These are phyloP conservation scores for Pisolithus microcarpus DNA, from an alignment of 768 basidiomycete genomes.

Conservation along the genomic window DNA sequence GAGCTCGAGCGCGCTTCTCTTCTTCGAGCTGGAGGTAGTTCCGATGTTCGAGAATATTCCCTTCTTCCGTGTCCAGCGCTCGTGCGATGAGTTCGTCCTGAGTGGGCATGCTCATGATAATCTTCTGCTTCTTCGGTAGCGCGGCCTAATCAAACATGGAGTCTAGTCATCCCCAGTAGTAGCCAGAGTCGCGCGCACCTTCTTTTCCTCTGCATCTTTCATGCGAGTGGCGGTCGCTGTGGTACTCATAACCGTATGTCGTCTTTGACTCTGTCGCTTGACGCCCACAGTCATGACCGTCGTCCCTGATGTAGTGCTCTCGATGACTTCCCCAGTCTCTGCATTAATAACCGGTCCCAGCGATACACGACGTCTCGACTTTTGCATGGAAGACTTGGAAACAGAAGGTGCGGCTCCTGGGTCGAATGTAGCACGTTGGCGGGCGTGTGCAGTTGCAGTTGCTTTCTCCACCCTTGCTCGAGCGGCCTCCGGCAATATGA, in stretches of 20 bases:
- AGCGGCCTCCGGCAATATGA: slow-evolving; percentile 35
- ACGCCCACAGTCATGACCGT: not conserved
- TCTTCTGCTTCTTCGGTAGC: slow-evolving; percentile 53
- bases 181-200: slow-evolving; percentile 31
- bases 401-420: slow-evolving; percentile 36
- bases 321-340: slow-evolving; percentile 54
- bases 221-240: slow-evolving; percentile 58
- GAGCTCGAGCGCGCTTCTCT: slow-evolving; percentile 64
- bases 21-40: slow-evolving; percentile 78
- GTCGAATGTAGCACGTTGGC: slow-evolving; percentile 62
- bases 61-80: slow-evolving; percentile 83
- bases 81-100: slow-evolving; percentile 81
- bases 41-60: slow-evolving; percentile 69
- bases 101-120: slow-evolving; percentile 46
- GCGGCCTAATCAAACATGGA: slow-evolving; percentile 36
- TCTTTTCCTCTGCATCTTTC: slow-evolving; percentile 57
- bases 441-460: slow-evolving; percentile 59
- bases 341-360: slow-evolving; percentile 49
- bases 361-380: slow-evolving; percentile 43
- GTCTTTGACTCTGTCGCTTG: slow-evolving; percentile 54
- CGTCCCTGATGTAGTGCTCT: slow-evolving; percentile 15
- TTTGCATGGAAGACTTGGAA: slow-evolving; percentile 11
- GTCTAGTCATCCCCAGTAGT: not conserved
- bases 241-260: slow-evolving; percentile 65
- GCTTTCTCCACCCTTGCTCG: slow-evolving; percentile 53